These are phyloP conservation scores for Dunaliella primolecta DNA, from an alignment of 139 green algal species.

Conservation along the genomic window DNA sequence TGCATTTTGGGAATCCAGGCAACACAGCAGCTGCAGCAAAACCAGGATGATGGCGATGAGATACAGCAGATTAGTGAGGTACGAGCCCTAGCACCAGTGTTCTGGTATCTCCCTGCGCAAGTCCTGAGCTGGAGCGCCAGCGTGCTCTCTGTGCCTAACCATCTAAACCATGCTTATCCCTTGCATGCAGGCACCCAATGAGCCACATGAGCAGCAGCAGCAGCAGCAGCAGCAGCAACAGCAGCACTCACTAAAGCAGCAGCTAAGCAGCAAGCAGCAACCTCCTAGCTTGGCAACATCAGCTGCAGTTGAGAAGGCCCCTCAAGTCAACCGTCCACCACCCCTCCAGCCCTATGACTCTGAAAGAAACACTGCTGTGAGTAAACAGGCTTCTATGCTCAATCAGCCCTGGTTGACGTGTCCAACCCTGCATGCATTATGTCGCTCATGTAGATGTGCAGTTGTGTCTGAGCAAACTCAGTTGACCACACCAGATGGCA, in stretches of 20 bases:
- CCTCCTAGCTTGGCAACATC: neutral
- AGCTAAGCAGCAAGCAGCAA: neutral
- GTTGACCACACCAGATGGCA: neutral
- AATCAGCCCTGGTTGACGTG: neutral
- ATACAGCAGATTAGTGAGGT: no score
- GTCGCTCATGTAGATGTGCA: neutral
- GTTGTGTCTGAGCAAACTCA: neutral
- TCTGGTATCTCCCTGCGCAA: no score
- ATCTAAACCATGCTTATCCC: no score
- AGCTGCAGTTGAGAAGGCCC: neutral
- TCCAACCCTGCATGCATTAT: neutral
- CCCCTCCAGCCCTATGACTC: neutral
- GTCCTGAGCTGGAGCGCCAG: no score
- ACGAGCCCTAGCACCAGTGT: no score
- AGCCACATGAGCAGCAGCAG: neutral
- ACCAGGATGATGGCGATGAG: no score
- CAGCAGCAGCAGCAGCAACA: neutral
- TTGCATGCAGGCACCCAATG: neutral
- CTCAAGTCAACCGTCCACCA: neutral
- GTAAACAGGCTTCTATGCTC: neutral
- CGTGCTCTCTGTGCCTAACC: no score
- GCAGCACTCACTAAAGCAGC: no score
- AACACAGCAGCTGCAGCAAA: no score
- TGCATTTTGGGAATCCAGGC: no score
- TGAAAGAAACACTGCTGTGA: neutral